Evolutionary conservation across 352 stramenopile species (phyloP).

Genomic region (Globisporangium cylindrosporum): DNA sequence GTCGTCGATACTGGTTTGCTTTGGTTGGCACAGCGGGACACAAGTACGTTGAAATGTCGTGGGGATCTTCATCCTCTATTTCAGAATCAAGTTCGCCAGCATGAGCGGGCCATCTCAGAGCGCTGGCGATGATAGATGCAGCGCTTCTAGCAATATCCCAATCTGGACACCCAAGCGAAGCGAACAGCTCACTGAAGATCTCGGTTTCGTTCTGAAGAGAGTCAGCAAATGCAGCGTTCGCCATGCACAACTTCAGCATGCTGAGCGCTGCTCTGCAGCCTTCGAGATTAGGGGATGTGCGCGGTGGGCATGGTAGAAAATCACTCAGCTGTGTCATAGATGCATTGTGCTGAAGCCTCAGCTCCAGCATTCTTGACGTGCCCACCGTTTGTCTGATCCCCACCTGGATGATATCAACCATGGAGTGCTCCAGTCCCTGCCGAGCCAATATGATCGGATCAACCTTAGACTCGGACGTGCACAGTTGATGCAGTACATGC

Average conservation of each 20-base stretch:
- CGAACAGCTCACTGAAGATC: slow-evolving; percentile 20
- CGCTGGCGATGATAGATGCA: not conserved
- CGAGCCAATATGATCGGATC: not conserved
- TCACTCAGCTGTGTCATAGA: not conserved
- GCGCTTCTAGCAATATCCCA: slow-evolving; percentile 7
- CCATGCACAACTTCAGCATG: slow-evolving; percentile 9
- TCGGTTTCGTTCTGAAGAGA: slow-evolving; percentile 13
- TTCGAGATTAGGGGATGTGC: not conserved
- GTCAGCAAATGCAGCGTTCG: slow-evolving; percentile 5
- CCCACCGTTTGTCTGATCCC: slow-evolving; percentile 3
- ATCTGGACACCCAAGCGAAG: slow-evolving; percentile 17
- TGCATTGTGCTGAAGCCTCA: not conserved
- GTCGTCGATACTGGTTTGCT: slow-evolving; percentile 9
- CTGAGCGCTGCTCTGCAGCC: not conserved
- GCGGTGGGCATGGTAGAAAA: slow-evolving; percentile 1
- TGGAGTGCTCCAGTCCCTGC: not conserved
- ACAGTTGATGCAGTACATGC: slow-evolving; percentile 3
- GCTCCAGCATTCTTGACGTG: slow-evolving; percentile 4
- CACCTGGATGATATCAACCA: slow-evolving; percentile 12
- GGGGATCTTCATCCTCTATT: not conserved
- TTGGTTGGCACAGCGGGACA: not conserved
- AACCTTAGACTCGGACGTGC: slow-evolving; percentile 4
- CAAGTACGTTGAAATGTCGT: slow-evolving; percentile 1
- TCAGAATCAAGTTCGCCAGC: not conserved
- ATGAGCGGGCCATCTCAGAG: not conserved